Evolutionary conservation across 352 stramenopile species (phyloP).

Genomic region (Phytophthora vignae): DNA sequence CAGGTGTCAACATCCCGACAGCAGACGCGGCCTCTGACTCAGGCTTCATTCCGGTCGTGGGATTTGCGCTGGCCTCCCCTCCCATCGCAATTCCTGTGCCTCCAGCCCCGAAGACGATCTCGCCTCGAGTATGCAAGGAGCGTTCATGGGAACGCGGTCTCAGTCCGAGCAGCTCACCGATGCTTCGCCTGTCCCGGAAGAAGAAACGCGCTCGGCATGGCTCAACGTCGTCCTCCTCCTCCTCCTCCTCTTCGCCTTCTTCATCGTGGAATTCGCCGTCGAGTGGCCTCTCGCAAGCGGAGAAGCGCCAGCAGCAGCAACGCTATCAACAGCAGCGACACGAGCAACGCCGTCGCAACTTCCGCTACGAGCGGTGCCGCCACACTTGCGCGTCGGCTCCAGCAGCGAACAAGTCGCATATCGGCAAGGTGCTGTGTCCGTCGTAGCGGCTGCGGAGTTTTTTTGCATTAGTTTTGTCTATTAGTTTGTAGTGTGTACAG

Average conservation of each 20-base stretch:
- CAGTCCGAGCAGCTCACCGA: constrained; percentile 33
- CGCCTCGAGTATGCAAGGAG: constrained; percentile 27
- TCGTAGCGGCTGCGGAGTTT: constrained; percentile 24
- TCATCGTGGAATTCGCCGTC: constrained; percentile 35
- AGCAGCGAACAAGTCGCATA: constrained; percentile 15
- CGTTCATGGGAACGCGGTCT: constrained; percentile 48
- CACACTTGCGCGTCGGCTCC: no score
- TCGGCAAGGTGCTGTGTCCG: constrained; percentile 42
- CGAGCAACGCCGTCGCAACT: constrained; percentile 39
- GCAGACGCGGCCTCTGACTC: constrained; percentile 24
- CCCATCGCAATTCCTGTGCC: constrained; percentile 30
- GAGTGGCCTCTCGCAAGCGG: constrained; percentile 33
- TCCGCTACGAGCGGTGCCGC: constrained; percentile 1
- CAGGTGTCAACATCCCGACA: constrained; percentile 8
- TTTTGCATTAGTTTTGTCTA: constrained; percentile 33
- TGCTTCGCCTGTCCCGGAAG: constrained; percentile 55
- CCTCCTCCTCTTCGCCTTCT: constrained; percentile 18
- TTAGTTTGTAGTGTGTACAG: constrained; percentile 17
- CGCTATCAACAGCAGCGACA: constrained; percentile 44
- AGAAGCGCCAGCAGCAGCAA: constrained; percentile 46
- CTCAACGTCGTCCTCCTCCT: constrained; percentile 38
- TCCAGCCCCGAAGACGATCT: constrained; percentile 20
- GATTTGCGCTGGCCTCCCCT: constrained; percentile 25
- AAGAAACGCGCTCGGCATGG: constrained; percentile 70
- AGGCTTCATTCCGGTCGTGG: constrained; percentile 2